phyloP scores from a whole-genome alignment of 148 eudicot genomes.

The Spergularia bocconei region DNA sequence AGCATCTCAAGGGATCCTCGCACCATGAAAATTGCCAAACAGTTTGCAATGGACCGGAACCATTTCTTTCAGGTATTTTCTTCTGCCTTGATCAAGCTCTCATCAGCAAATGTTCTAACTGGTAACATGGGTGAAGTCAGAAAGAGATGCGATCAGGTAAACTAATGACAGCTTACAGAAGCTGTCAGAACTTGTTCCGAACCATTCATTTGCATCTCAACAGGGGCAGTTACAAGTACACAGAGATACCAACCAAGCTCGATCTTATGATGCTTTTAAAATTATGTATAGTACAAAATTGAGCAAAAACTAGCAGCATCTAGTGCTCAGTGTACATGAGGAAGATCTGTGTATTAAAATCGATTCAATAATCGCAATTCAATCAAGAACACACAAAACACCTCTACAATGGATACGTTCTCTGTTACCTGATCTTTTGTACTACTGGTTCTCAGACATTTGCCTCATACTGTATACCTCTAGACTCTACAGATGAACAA shows the following conservation, averaged over 20 bases:
- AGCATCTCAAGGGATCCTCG: slow-evolving; percentile 37
- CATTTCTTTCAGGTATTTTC: slow-evolving; percentile 46
- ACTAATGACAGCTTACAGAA: neutral
- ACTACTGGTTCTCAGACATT: neutral
- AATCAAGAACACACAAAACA: neutral
- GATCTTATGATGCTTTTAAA: no score
- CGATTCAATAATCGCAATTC: neutral
- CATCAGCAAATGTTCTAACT: slow-evolving; percentile 44
- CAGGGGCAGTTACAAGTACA: no score
- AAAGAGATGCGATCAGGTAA: slow-evolving; percentile 33
- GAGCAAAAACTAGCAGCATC: no score
- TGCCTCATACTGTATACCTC: slow-evolving; percentile 10
- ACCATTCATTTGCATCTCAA: no score
- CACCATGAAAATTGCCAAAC: slow-evolving; percentile 29
- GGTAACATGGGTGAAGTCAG: slow-evolving; percentile 49
- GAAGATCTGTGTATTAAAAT: slow-evolving; percentile 4
- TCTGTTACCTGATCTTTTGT: slow-evolving; percentile 1
- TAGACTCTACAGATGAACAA: neutral
- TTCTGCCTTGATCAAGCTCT: slow-evolving; percentile 52
- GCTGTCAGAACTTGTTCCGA: no score
- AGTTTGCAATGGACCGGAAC: slow-evolving; percentile 36
- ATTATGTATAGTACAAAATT: no score
- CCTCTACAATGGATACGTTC: slow-evolving; percentile 10
- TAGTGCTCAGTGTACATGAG: no score
- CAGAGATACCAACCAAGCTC: no score